phyloP scores from a whole-genome alignment of 164 flowering plant species.

The Sedum album region DNA sequence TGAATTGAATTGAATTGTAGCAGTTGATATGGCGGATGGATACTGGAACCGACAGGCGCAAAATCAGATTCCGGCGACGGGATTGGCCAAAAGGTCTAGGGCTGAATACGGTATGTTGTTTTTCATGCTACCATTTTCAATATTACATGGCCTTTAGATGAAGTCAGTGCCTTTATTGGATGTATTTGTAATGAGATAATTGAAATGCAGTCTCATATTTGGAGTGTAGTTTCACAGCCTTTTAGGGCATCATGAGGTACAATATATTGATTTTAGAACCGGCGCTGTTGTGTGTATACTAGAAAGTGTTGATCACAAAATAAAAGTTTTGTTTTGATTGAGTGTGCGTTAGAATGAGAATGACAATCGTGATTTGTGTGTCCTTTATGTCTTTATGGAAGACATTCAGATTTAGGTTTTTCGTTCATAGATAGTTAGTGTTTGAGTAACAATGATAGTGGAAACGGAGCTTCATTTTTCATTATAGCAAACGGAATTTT shows the following conservation, averaged over 20 bases:
- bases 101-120: slow-evolving; percentile 31
- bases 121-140: background rate
- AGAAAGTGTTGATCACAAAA: background rate
- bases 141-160: background rate
- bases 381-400: background rate
- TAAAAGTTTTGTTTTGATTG: background rate
- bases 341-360: background rate
- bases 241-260: background rate
- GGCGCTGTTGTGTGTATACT: background rate
- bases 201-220: too few species aligned
- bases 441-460: background rate
- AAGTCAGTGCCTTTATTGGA: background rate
- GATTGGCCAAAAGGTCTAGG: slow-evolving; percentile 37
- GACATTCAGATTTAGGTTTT: background rate
- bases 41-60: slow-evolving; percentile 37
- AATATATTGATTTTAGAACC: background rate
- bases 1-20: background rate
- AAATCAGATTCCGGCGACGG: slow-evolving; percentile 17
- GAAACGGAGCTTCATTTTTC: background rate
- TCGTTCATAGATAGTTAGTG: background rate
- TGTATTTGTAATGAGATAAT: too few species aligned
- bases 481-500: background rate
- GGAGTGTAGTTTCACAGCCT: background rate
- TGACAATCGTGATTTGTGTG: background rate
- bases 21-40: slow-evolving; percentile 34